A percentile compares a stretch with the other conserved stretches of the same genome.
These are phyloP conservation scores for Aspergillus sp. DNA, from an alignment of 2,329 filamentous ascomycete genomes.

Conservation along the genomic window DNA sequence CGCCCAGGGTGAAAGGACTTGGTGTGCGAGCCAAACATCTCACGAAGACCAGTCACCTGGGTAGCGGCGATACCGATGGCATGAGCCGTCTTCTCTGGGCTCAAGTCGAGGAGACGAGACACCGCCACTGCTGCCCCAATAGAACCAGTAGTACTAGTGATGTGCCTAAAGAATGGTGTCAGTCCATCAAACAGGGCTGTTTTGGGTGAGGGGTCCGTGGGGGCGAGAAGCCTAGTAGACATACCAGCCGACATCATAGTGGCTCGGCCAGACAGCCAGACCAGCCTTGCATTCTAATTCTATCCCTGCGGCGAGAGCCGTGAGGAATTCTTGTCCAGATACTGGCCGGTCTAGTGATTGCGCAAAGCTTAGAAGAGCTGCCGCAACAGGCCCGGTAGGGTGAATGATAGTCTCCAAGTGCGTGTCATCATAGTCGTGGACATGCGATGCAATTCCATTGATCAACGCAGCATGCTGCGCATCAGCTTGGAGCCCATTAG, in stretches of 20 bases:
- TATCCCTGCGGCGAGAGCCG: slow-evolving; percentile 54
- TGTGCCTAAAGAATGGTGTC: slow-evolving; percentile 40
- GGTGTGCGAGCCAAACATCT: slow-evolving; percentile 59
- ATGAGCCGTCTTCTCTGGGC: slow-evolving; percentile 46
- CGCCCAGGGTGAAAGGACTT: slow-evolving; percentile 59
- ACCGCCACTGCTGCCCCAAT: slow-evolving; percentile 58
- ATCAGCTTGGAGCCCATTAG: slow-evolving; percentile 34
- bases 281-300: slow-evolving; percentile 58
- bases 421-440: slow-evolving; percentile 61
- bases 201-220: no score
- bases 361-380: slow-evolving; percentile 49
- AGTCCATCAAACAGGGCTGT: not conserved
- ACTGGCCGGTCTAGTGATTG: slow-evolving; percentile 41
- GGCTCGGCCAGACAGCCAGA: slow-evolving; percentile 54
- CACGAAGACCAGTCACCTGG: slow-evolving; percentile 56
- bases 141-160: slow-evolving; percentile 55
- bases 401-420: slow-evolving; percentile 60
- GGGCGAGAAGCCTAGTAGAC: not conserved
- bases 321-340: slow-evolving; percentile 52
- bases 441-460: slow-evolving; percentile 59
- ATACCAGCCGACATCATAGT: slow-evolving; percentile 58
- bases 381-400: slow-evolving; percentile 55
- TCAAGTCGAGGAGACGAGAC: slow-evolving; percentile 49
- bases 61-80: slow-evolving; percentile 57
- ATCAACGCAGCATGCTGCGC: slow-evolving; percentile 55